Percentiles rank a stretch among this genome's conserved stretches.
Evolutionary conservation across 225 moss, liverwort and hornwort genomes (phyloP).

Genomic region (Ulota crispa): DNA sequence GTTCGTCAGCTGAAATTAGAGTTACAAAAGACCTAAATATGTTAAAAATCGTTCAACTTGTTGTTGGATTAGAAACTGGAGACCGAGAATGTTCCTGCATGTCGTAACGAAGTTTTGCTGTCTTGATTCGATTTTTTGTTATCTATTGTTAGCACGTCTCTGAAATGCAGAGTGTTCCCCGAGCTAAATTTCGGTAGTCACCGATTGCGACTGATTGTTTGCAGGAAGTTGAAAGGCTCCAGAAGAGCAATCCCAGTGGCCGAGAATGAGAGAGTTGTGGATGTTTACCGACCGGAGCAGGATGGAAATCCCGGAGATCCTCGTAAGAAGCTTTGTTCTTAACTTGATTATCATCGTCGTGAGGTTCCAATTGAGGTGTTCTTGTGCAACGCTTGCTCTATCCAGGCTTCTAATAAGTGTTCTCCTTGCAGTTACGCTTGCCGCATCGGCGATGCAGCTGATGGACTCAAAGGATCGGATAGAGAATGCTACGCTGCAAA

Average conservation of each 20-base stretch:
- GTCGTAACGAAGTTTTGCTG: neutral
- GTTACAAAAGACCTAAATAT: neutral
- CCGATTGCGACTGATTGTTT: neutral
- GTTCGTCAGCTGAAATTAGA: neutral
- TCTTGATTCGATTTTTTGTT: neutral
- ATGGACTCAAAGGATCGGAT: conserved; percentile 26
- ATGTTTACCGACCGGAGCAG: conserved; percentile 22
- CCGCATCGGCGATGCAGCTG: conserved; percentile 38
- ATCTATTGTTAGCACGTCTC: neutral
- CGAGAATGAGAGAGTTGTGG: conserved; percentile 33
- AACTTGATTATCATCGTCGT: neutral
- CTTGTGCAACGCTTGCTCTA: neutral
- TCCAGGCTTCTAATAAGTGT: neutral
- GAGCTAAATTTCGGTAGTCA: neutral
- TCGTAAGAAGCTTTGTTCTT: neutral
- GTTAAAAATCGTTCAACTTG: neutral
- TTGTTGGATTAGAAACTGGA: neutral
- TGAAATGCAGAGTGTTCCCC: neutral
- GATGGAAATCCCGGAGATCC: conserved; percentile 16
- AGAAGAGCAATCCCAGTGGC: conserved; percentile 20
- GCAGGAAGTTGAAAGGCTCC: conserved; percentile 31
- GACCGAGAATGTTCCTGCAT: neutral
- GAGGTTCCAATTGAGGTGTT: neutral
- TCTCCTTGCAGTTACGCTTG: conserved; percentile 29
- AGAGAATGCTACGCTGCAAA: conserved; percentile 21